Base-by-base conservation (phyloP, 2,329 filamentous ascomycete species). In the Neocatenulostroma microsporum region DNA sequence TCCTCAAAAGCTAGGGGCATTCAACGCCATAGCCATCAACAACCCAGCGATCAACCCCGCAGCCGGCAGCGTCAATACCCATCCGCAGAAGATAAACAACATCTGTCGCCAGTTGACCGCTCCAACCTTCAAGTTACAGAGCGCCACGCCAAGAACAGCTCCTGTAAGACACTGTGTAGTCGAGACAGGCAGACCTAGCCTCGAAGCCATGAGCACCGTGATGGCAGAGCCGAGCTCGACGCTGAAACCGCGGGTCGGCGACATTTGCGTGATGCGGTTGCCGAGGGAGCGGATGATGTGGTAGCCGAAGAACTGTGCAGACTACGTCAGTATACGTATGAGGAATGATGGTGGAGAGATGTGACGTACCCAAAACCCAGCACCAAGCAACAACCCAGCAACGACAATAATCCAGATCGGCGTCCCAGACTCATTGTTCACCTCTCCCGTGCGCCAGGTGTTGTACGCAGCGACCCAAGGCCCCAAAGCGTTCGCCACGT, bases 111-210 rank as follows among this genome's bases (percentile, higher is more conserved):
- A 78, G 60, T 78, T 78, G 48, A 78, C 73, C 21, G 73, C 68
- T 20, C 65, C 62, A 62, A 67, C 69, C 33, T 70, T 68, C 18
- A 72, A 72, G 28, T 70, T 73, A 56, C 72, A 76, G n/a, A 78
- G 66, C 39, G 72, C 74, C 31, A 78, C 74, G 40, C 74, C 74
- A 28, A 78, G 73, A n/a, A 73, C 74, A 25, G 73, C 69, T 24
- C 74, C 74, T 33, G 68, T 73, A 46, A 77, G 74, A 52, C 76
- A 79, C 58, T 78, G 74, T 0, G 76, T 78, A 2, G 76, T 80
- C 2, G 74, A 78, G 15, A 80, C 67, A 2, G 76, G 76, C 2
- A 80, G 68, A 35, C 70, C 66, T 5, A 81, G 64, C 39, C 73
- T 70, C 1, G 78, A 78, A 17, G 76, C 76, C 45, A 81, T 56